These are phyloP conservation scores for Triticum monococcum DNA, from an alignment of 176 grass and related monocot species.

Conservation along the genomic window DNA sequence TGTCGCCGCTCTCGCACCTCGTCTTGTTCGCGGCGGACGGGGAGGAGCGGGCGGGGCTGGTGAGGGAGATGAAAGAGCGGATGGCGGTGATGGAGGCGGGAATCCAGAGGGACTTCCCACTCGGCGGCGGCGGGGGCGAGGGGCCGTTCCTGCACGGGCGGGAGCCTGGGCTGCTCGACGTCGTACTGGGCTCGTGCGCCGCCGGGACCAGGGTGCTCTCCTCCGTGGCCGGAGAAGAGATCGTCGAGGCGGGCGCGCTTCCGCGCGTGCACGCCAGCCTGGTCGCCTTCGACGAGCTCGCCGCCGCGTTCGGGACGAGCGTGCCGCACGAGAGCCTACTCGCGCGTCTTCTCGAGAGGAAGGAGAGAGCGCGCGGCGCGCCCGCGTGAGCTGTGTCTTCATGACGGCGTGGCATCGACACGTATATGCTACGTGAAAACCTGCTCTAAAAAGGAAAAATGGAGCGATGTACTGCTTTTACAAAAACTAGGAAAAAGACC, in stretches of 20 bases:
- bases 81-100: slow-evolving; percentile 29
- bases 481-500: too few species aligned
- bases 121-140: background rate
- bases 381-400: too few species aligned
- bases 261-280: slow-evolving; percentile 26
- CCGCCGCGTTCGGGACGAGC: background rate
- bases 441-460: too few species aligned
- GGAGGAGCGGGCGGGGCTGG: slow-evolving; percentile 18
- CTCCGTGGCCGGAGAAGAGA: slow-evolving; percentile 15
- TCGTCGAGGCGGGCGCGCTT: background rate
- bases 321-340: slow-evolving; percentile 36
- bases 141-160: slow-evolving; percentile 36
- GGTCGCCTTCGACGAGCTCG: slow-evolving; percentile 25
- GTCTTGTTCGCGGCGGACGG: background rate
- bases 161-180: slow-evolving; percentile 37
- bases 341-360: background rate
- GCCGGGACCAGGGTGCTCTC: slow-evolving; percentile 12
- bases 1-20: slow-evolving; percentile 13
- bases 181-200: slow-evolving; percentile 29
- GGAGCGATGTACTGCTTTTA: too few species aligned
- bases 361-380: background rate
- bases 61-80: slow-evolving; percentile 7
- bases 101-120: slow-evolving; percentile 3
- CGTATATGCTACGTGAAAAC: background rate
- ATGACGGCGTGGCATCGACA: background rate